Base-by-base conservation (phyloP, 345 rosid species). In the Schrenkiella parvula region DNA sequence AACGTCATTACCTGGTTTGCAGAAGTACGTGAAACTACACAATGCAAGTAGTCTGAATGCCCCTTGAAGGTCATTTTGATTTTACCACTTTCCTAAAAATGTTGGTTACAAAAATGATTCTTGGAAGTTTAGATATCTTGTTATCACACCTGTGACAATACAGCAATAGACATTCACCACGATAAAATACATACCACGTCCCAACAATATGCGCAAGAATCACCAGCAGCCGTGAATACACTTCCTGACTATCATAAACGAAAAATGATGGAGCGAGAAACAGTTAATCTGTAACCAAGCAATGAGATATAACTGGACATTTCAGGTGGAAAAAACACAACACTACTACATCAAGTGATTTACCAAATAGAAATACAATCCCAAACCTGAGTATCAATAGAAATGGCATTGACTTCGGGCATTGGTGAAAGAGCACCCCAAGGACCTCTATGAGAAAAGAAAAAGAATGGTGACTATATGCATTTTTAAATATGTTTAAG, bases 201-300 rank as follows among this genome's bases (percentile, higher is more conserved):
- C 97, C 97, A 95, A 78, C 97, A 89, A 83, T 95, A 91, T 7
- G 95, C 97, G 65, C 84, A 84, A 76, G 95, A 95, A 80, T 91
- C 97, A 77, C 99, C 99, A 19, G 89, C 89, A 38, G 95, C 99
- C 0, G 99, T 85, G 71, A 81, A 91, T 63, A 95, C 78, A 68
- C 90, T 82, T 69, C 90, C 96, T 44, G 80, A 78, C 99, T 95
- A 58, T 67, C 23, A 46, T 52, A 84, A 56, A 78, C 29, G 7
- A 31, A 55, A 68, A 64, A 28, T 10, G 28, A 62, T 64, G 2
- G 15, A 23, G 29, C 10, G 11, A 0, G 4, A 4, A 43, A 32
- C 31, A 34, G 12, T 26, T 18, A 43, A 8, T 42, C 42, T 53
- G 70, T n/a, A 18, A 62, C 64, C 19, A 52, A 52, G 11, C 38